These are phyloP conservation scores for Aureobasidium sp. DNA, from an alignment of 2,329 filamentous ascomycete genomes.

Conservation along the genomic window DNA sequence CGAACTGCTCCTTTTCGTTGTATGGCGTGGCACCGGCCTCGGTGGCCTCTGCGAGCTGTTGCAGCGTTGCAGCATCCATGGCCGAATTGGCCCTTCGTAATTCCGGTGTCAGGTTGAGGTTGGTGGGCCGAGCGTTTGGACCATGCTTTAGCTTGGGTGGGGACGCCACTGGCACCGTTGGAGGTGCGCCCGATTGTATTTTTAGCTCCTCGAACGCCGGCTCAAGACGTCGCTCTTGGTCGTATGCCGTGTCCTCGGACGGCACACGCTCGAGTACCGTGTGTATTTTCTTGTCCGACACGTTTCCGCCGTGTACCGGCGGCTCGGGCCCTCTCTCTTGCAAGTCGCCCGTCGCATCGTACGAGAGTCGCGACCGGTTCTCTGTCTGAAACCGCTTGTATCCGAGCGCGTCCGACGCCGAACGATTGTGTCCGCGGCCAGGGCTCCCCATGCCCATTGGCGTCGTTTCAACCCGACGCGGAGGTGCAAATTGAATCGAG, in stretches of 20 bases:
- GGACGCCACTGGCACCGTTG: conserved; percentile 67
- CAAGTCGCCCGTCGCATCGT: conserved; percentile 26
- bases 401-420: conserved; percentile 42
- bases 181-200: conserved; percentile 29
- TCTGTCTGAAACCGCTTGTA: conserved; percentile 37
- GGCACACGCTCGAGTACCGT: conserved; percentile 48
- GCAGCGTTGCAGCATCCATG: conserved; percentile 73
- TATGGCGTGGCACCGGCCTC: conserved; percentile 22
- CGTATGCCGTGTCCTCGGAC: conserved; percentile 43
- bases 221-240: conserved; percentile 36
- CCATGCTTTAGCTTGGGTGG: conserved; percentile 76
- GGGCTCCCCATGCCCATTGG: conserved; percentile 28
- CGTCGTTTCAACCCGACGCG: conserved; percentile 39
- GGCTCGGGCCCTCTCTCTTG: conserved; percentile 34
- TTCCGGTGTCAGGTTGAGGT: conserved; percentile 66
- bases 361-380: conserved; percentile 35
- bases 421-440: conserved; percentile 38
- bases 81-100: conserved; percentile 74
- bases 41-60: conserved; percentile 66
- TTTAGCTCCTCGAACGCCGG: conserved; percentile 44
- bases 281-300: conserved; percentile 22
- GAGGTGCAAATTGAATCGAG: conserved; percentile 24
- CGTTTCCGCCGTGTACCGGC: conserved; percentile 32
- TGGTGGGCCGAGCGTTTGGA: conserved; percentile 62
- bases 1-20: conserved; percentile 27